Percentiles rank a stretch among this genome's conserved stretches.
Evolutionary conservation across 495 filamentous ascomycete genomes (phyloP).

Genomic region (Achaetomiella virescens): DNA sequence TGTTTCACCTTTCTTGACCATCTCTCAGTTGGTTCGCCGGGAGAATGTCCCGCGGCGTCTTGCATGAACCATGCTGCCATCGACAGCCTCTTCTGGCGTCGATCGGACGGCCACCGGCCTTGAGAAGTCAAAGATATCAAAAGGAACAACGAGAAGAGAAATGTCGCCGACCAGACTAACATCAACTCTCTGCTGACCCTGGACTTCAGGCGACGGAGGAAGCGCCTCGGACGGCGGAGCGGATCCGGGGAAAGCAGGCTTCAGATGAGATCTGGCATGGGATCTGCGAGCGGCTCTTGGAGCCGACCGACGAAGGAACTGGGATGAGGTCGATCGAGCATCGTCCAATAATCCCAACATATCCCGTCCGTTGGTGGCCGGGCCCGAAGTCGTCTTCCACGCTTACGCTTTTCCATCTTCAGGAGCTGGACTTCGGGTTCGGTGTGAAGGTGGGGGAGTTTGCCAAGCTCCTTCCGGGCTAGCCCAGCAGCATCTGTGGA

Average conservation of each 20-base stretch:
- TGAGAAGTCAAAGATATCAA: neutral
- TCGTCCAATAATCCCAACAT: neutral
- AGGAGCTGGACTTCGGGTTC: neutral
- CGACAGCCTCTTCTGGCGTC: neutral
- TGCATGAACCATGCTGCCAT: conserved; percentile 11
- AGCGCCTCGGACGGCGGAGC: neutral
- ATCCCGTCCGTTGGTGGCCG: neutral
- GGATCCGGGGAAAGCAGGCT: conserved; percentile 10
- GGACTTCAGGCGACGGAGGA: conserved; percentile 8
- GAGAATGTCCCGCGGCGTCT: neutral
- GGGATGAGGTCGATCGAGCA: neutral
- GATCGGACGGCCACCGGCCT: neutral
- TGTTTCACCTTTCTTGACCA: conserved; percentile 25
- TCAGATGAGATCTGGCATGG: conserved; percentile 7
- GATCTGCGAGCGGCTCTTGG: neutral
- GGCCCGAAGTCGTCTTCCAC: neutral
- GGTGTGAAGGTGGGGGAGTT: neutral
- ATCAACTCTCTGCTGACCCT: neutral
- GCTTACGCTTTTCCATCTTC: neutral
- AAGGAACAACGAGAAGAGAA: neutral
- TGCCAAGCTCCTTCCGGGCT: conserved; percentile 10
- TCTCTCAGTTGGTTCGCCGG: conserved; percentile 19
- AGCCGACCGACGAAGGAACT: neutral
- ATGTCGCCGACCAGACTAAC: neutral
- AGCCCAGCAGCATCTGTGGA: neutral